phyloP scores from a whole-genome alignment of 2,329 filamentous ascomycete genomes.

The Clarireedia homoeocarpa region DNA sequence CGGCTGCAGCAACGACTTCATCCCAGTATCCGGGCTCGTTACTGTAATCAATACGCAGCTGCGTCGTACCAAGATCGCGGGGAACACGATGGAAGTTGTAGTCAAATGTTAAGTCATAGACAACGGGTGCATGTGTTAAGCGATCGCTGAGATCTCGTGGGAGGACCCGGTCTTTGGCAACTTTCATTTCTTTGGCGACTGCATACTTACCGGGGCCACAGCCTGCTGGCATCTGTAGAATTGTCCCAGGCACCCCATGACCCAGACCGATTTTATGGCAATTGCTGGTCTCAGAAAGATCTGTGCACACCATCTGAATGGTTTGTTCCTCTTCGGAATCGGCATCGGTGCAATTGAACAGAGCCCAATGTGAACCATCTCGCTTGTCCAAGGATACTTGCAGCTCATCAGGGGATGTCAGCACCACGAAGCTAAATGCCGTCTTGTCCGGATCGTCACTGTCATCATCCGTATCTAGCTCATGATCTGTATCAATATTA shows the following conservation, averaged over 20 bases:
- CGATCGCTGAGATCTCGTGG: neutral
- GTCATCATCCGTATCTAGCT: too few relatives aligned
- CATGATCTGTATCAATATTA: too few relatives aligned
- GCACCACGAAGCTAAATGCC: neutral
- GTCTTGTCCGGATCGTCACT: too few relatives aligned
- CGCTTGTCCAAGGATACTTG: neutral
- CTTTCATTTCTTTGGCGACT: neutral
- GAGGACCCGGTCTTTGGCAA: neutral
- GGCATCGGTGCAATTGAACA: neutral
- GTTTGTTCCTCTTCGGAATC: neutral
- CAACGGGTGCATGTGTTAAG: too few relatives aligned
- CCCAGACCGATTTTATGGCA: conserved; percentile 1
- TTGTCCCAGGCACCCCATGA: conserved; percentile 4
- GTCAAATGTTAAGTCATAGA: conserved; percentile 9
- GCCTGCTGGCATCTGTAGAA: conserved; percentile 1
- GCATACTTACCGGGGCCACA: conserved; percentile 4
- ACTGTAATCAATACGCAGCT: neutral
- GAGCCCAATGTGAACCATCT: conserved; percentile 3
- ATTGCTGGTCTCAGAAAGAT: neutral
- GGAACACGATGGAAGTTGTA: conserved; percentile 1
- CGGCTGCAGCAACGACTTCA: neutral
- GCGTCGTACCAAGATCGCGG: neutral
- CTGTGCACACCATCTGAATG: neutral
- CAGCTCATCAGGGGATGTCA: neutral
- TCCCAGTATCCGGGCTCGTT: neutral